These are phyloP conservation scores for Epichloe gansuensis DNA, from an alignment of 2,329 filamentous ascomycete genomes.

Conservation along the genomic window DNA sequence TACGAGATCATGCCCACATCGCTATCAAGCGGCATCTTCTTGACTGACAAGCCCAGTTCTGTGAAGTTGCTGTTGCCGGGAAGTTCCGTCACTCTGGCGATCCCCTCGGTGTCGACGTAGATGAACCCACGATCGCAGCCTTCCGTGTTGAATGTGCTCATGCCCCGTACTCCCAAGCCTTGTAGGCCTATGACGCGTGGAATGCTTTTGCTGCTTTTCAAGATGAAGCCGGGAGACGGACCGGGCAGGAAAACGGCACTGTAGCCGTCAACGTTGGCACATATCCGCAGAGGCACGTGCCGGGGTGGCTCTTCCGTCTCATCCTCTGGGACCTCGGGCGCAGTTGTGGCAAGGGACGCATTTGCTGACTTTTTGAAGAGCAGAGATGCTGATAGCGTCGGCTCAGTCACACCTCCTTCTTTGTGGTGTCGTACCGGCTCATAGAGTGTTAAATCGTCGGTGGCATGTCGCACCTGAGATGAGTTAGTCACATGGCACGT, in stretches of 20 bases:
- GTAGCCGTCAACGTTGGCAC: constrained; percentile 61
- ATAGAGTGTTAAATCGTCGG: constrained; percentile 78
- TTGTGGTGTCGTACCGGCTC: constrained; percentile 52
- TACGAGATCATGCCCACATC: constrained; percentile 65
- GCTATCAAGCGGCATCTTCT: constrained; percentile 55
- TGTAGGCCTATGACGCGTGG: constrained; percentile 65
- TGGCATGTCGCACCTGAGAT: constrained; percentile 52
- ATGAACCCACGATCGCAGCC: constrained; percentile 73
- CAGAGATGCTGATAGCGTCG: constrained; percentile 40
- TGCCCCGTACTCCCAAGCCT: constrained; percentile 52
- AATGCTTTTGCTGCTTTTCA: constrained; percentile 66
- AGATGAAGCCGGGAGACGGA: constrained; percentile 62
- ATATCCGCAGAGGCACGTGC: constrained; percentile 41
- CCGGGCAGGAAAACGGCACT: constrained; percentile 75
- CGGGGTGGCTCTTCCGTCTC: constrained; percentile 33
- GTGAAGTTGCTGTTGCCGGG: constrained; percentile 53
- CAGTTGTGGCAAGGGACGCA: constrained; percentile 47
- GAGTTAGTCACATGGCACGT: too few species aligned
- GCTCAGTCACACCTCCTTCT: constrained; percentile 22
- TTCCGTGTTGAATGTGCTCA: constrained; percentile 65
- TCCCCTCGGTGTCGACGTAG: constrained; percentile 61
- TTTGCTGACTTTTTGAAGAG: constrained; percentile 68
- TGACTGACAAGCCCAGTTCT: constrained; percentile 63
- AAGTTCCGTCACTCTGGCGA: constrained; percentile 61
- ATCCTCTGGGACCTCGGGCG: constrained; percentile 36